Evolutionary conservation across 2,329 filamentous ascomycete genomes (phyloP), one percentile per base, ranked within the genome.

Genomic region (Colletotrichum paranaense): DNA sequence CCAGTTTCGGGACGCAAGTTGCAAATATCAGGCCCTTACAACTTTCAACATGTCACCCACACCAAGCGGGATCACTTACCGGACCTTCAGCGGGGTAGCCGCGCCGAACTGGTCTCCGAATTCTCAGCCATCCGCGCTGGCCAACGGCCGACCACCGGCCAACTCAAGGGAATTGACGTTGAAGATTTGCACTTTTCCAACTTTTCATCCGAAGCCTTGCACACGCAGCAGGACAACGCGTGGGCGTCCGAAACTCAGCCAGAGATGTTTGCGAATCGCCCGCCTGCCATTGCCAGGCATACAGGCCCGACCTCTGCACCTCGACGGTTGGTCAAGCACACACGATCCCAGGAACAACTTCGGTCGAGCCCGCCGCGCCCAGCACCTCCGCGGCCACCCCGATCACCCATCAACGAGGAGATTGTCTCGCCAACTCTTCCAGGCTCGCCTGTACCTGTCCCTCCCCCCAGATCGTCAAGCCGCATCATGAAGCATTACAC

Each of bases 11-110:
- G 5, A 78, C 87, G 81, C 77, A 87, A 84, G 74, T 78, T 87
- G 62, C 86, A 87, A 67, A 92, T 92, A 67, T 92, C 91, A 1
- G 87, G 84, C 1, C 91, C 91, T 3, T 92, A 91, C 81, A 92
- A 92, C 82, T 92, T 92, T 74, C 90, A 92, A 78, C 91, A 92
- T 79, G 85, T 92, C 42, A 87, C 88, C 4, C 90, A 92, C 78
- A 90, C 88, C 14, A 83, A 86, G 14, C 87, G 86, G 59, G 86
- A 90, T 35, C 83, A 87, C 62, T 72, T 87, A 3, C 80, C 85
- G 4, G 82, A 82, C 68, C 74, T 86, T 7, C 81, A 84, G 55
- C 80, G 82, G 32, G 76, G 81, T 3, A 86, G 82, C 75, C 84
- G 83, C 19, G 79, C 81, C 60, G 83, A 86, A 32, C 77, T 86